Percentiles rank a stretch among this genome's conserved stretches.
Evolutionary conservation across 2,329 filamentous ascomycete species (phyloP).

Genomic region (Blastomyces emzantsi): DNA sequence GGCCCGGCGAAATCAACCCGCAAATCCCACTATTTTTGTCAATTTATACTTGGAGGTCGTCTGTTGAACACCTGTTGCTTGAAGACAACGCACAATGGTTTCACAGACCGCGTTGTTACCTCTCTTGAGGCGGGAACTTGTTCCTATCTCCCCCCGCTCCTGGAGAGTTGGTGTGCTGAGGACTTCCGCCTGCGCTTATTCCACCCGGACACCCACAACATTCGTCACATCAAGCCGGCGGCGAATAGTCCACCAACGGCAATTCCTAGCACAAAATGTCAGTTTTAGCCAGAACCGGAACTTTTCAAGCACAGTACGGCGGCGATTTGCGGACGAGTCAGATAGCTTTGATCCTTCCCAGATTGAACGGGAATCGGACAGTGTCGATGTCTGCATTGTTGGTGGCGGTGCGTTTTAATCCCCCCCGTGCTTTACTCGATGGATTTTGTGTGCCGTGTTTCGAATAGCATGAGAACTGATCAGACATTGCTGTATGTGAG

Average conservation of each 20-base stretch:
- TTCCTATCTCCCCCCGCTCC: conserved; percentile 23
- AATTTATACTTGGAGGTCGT: neutral
- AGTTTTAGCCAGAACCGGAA: conserved; percentile 28
- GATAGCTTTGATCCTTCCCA: conserved; percentile 52
- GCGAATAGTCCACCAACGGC: conserved; percentile 11
- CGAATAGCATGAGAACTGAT: neutral
- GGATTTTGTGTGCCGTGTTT: conserved; percentile 3
- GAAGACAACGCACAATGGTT: conserved; percentile 27
- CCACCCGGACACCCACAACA: conserved; percentile 5
- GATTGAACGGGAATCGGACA: conserved; percentile 78
- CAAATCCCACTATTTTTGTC: neutral
- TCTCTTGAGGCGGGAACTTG: conserved; percentile 36
- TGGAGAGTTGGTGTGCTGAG: conserved; percentile 20
- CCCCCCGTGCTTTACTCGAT: neutral
- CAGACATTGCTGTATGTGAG: neutral
- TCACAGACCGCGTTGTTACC: conserved; percentile 21
- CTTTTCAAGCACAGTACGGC: conserved; percentile 38
- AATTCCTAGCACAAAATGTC: neutral
- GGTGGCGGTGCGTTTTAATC: conserved; percentile 57
- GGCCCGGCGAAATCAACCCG: neutral
- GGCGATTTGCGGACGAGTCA: conserved; percentile 39
- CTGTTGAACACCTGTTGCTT: neutral
- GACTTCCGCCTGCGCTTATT: conserved; percentile 12
- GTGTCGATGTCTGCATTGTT: conserved; percentile 95
- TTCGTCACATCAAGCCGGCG: conserved; percentile 19